Percentiles rank a stretch among this genome's conserved stretches.
These are phyloP conservation scores for Kurtzmaniella natalensis DNA, from an alignment of 1,139 yeast genomes.

Conservation along the genomic window DNA sequence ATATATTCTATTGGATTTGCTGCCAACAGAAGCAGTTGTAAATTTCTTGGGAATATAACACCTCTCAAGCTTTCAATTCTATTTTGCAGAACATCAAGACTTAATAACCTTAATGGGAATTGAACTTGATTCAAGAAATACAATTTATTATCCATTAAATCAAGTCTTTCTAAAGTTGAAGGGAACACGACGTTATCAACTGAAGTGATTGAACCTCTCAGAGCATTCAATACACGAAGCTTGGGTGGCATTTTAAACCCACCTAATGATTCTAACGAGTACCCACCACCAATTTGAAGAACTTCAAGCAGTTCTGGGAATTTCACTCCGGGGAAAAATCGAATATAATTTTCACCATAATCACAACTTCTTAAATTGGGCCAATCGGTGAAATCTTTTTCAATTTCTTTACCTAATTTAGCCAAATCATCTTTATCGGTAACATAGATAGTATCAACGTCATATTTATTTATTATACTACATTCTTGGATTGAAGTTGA, in stretches of 20 bases:
- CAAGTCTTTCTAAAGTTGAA: slow-evolving; percentile 25
- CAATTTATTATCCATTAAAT: slow-evolving; percentile 35
- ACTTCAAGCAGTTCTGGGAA: slow-evolving; percentile 37
- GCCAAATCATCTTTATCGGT: slow-evolving; percentile 33
- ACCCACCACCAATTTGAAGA: slow-evolving; percentile 40
- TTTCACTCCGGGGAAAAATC: slow-evolving; percentile 37
- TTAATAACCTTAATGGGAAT: slow-evolving; percentile 29
- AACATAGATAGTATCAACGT: slow-evolving; percentile 29
- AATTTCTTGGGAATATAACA: slow-evolving; percentile 32
- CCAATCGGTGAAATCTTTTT: slow-evolving; percentile 37
- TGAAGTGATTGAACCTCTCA: slow-evolving; percentile 31
- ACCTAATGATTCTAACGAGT: slow-evolving; percentile 36
- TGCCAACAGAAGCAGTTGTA: slow-evolving; percentile 30
- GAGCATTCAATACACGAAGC: slow-evolving; percentile 29
- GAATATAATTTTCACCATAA: slow-evolving; percentile 36
- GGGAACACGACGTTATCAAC: slow-evolving; percentile 39
- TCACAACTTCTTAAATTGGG: slow-evolving; percentile 30
- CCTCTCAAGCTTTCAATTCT: slow-evolving; percentile 38
- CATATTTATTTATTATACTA: slow-evolving; percentile 38
- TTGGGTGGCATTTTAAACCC: slow-evolving; percentile 40
- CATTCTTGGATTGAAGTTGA: slow-evolving; percentile 33
- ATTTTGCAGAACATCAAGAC: slow-evolving; percentile 38
- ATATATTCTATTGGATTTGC: slow-evolving; percentile 43
- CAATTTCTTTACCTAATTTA: slow-evolving; percentile 35
- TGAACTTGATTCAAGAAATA: slow-evolving; percentile 40